Evolutionary conservation across 495 filamentous ascomycete genomes (phyloP), one percentile per base, ranked within the genome.

Genomic region (Diplogelasinospora grovesii): DNA sequence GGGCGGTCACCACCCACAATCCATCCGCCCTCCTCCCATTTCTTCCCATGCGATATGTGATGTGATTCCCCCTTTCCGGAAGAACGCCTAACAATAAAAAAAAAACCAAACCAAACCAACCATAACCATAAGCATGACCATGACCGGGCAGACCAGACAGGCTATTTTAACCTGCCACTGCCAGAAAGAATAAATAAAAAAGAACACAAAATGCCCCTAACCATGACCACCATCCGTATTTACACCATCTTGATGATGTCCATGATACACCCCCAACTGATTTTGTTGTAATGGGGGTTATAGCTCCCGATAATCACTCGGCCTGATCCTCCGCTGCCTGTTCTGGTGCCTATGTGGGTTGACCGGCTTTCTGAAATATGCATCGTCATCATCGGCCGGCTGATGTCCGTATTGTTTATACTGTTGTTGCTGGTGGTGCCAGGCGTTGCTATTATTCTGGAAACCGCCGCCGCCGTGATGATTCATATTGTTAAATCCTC

Each of bases 331-430:
- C 45, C 85, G 79, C 44, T 86, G 79, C 39, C 83, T 69, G 41
- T 85, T 82, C 61, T 87, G 83, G 54, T 93, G 85, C 41, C 92
- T 80, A 55, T 95, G 88, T 8, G 89, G 92, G 56, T 98, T 98
- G 37, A 97, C 85, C 2, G 92, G 92, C 56, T 94, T 89, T 15
- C 92, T 81, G 62, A 97, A 92, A 62, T 98, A 98, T 14, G 92
- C 84, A 35, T 86, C 85, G 45, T 94, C 89, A 47, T 94, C 87
- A 41, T 86, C 85, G 37, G 79, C 75, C n/a, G 81, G 74, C 64
- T 92, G 83, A 60, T 92, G 79, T 52, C 85, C 83, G 16, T 59
- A 61, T 25, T 50, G 53, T 36, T 50, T 54, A 7, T 63, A 60
- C 21, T 66, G 41, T 14, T 50, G 53, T 30, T 60, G 58, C 30